Evolutionary conservation across 2,329 filamentous ascomycete species (phyloP).

Genomic region (Ascosphaera aggregata): DNA sequence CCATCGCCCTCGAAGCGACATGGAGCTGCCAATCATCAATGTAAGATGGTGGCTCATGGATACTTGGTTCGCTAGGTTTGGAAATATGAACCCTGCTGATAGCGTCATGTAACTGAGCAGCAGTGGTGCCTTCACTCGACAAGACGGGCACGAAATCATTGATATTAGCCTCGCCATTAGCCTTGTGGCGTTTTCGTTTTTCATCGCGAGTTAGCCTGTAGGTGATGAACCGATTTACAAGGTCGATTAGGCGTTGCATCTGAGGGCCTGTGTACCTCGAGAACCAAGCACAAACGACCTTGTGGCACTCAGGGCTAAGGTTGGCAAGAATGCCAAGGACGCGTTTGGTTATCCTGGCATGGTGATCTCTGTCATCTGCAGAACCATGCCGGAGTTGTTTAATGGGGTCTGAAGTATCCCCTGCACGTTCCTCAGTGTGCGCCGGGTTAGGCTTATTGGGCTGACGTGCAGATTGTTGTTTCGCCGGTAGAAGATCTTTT

Average conservation of each 20-base stretch:
- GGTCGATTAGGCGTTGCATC: constrained; percentile 51
- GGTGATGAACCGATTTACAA: constrained; percentile 56
- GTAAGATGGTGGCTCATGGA: constrained; percentile 35
- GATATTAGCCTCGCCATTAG: constrained; percentile 29
- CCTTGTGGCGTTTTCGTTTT: constrained; percentile 37
- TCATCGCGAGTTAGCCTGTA: constrained; percentile 53
- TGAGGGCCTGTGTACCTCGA: constrained; percentile 42
- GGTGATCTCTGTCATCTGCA: neutral
- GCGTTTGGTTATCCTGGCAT: constrained; percentile 46
- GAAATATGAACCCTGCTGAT: constrained; percentile 26
- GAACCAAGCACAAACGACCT: constrained; percentile 57
- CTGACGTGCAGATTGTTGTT: neutral
- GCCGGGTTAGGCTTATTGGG: neutral
- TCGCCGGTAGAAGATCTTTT: constrained; percentile 4
- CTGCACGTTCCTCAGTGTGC: neutral
- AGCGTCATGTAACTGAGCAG: constrained; percentile 56
- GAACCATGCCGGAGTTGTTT: neutral
- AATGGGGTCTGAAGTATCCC: neutral
- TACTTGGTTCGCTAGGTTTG: constrained; percentile 29
- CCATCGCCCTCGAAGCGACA: constrained; percentile 57
- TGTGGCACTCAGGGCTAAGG: constrained; percentile 50
- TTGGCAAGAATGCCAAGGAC: constrained; percentile 62
- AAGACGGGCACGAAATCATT: constrained; percentile 52
- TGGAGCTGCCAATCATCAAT: constrained; percentile 77
- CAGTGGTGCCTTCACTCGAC: constrained; percentile 36